Base-by-base conservation (phyloP, 2,329 filamentous ascomycete species). In the Xylaria sp. region DNA sequence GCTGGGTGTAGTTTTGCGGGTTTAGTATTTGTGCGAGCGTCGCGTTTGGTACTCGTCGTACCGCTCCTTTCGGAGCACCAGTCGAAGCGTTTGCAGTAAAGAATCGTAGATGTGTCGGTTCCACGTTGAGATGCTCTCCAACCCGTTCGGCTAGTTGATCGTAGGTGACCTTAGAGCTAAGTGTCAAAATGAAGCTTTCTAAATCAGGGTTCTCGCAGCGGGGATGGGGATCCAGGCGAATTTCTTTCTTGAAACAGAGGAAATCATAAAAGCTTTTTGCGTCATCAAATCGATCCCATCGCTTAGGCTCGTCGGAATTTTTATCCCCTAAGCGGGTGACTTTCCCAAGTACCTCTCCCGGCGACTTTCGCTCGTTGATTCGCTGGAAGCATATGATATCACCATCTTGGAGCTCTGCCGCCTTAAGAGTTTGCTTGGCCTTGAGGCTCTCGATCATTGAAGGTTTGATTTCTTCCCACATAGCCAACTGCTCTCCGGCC, bases 381-480 rank as follows among this genome's bases (percentile, higher is more conserved):
- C 89, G 88, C 79, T 99, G 96, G 82, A 98, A 98, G 78, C 94
- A 97, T 66, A 99, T 90, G 74, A 99, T 97, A 78, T 99, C 96
- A 58, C 96, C 96, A 76, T 99, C 95, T 79, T 98, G 95, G 28
- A 99, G 92, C 80, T 99, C 97, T 1, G 96, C 96, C 69, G 93
- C 90, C 73, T 94, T 92, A 69, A 99, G 86, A 0, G 94, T 94
- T 77, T 94, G 90, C 82, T 97, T 98, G 0, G 91, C 88, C 82
- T 98, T 98, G 84, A 99, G 91, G 7, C 89, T 87, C 78, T 99
- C 97, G 74, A 99, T 97, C 94, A 98, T 98, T 69, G 90, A 93
- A 61, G 94, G 94, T 82, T 98, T 99, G 82, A 99, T 98, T 84
- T 99, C 96, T 86, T 99, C 96, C 83, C 91, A 98, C 25, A 99